phyloP scores from a whole-genome alignment of 139 green algal species.

The Chlamydomonas schloesseri region DNA sequence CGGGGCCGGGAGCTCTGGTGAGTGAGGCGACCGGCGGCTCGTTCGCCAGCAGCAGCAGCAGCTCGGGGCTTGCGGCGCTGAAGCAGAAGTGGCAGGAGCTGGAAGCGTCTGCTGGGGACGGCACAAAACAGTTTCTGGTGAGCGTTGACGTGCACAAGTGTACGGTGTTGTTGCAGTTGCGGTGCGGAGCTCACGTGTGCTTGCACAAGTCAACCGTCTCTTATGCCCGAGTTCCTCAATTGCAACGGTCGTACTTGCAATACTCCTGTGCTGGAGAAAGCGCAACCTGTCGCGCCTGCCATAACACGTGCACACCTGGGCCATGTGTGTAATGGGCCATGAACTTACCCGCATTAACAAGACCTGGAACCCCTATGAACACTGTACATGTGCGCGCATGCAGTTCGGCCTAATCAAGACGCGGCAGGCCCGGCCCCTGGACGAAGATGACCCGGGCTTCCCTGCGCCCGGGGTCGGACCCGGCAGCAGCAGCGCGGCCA shows the following conservation, averaged over 20 bases:
- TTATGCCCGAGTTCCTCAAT: no score
- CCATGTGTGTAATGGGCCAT: no score
- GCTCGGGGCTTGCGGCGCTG: neutral
- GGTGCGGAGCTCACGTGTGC: no score
- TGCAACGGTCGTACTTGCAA: no score
- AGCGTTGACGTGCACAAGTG: neutral
- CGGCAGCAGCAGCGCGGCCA: neutral
- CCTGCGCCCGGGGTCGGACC: neutral
- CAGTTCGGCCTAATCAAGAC: conserved; percentile 44
- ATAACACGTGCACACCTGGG: no score
- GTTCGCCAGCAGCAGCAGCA: neutral
- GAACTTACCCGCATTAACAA: no score
- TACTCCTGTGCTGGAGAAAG: no score
- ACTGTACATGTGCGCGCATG: no score
- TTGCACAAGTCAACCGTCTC: no score
- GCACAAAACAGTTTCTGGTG: conserved; percentile 43
- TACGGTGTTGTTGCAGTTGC: neutral
- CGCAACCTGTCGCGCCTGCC: no score
- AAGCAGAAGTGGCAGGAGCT: conserved; percentile 28
- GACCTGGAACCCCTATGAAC: no score
- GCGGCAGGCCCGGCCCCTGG: conserved; percentile 3
- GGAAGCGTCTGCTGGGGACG: conserved; percentile 20
- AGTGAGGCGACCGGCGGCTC: neutral
- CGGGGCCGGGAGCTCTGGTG: neutral
- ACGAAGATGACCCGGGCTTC: neutral